Percentiles rank a stretch among this genome's conserved stretches.
Conservation (phyloP, 306 rosid species). For the Styphnolobium japonicum region DNA sequence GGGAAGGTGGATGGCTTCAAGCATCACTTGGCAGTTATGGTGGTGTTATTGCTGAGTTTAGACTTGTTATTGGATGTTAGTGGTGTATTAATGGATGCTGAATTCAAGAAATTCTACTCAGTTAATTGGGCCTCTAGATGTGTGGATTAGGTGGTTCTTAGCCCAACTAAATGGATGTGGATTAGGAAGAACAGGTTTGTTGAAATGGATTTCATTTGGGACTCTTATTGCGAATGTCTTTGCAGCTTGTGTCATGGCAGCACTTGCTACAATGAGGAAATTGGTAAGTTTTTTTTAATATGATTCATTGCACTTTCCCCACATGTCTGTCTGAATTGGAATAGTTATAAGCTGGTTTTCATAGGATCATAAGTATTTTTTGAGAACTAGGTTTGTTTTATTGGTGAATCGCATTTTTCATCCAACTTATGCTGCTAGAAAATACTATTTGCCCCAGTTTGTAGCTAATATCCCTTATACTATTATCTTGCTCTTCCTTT, state of each 20-base stretch:
- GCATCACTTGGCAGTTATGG: constrained; percentile 38
- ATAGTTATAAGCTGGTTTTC: background rate
- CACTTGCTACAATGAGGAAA: constrained; percentile 38
- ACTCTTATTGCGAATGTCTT: constrained; percentile 57
- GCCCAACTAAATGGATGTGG: constrained; percentile 61
- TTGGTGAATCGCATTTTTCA: background rate
- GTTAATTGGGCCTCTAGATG: constrained; percentile 59
- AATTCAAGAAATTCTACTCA: constrained; percentile 42
- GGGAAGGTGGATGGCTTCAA: constrained; percentile 37
- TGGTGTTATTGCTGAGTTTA: constrained; percentile 33
- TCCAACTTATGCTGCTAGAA: background rate
- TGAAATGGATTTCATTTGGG: constrained; percentile 63
- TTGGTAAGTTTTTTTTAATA: constrained; percentile 21
- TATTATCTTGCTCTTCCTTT: too few species aligned
- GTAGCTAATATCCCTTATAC: too few species aligned
- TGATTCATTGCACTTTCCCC: background rate
- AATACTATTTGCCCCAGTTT: background rate
- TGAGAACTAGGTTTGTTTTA: too few species aligned
- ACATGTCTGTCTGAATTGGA: background rate
- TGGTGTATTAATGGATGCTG: constrained; percentile 15
- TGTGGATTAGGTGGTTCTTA: constrained; percentile 67
- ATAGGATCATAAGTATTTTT: background rate
- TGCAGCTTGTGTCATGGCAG: constrained; percentile 61
- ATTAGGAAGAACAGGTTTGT: constrained; percentile 38
- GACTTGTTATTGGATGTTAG: constrained; percentile 39